Evolutionary conservation across 1,139 yeast species (phyloP), one percentile per base, ranked within the genome.

Genomic region (Geotrichum carabidarum): DNA sequence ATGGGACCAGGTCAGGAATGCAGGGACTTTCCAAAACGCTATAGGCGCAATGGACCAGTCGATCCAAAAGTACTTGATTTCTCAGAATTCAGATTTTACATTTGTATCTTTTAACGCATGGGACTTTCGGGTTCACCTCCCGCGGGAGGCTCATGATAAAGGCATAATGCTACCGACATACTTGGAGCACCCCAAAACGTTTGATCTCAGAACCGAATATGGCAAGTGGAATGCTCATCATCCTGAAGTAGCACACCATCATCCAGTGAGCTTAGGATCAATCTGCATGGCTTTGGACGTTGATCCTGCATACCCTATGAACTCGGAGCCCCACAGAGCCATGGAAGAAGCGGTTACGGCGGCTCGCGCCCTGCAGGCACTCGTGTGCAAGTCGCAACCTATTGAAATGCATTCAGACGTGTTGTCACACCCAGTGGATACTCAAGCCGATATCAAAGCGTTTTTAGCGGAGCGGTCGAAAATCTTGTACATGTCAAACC

Each of bases 111-210:
- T 81, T 60, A 82, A 83, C 63, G 76, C 83, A 8, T 79, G 84
- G 80, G 84, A 83, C 61, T 71, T 91, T 49, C 77, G 91, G 59
- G 91, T 89, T 36, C 88, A 86, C 63, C 70, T 91, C 31, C 84
- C 87, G 5, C 77, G 95, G 50, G 95, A 88, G 67, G 89, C 95
- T 8, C 76, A 88, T 43, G 95, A 88, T 67, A 83, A 86, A 66
- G 78, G 81, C 12, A 81, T 86, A 54, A 79, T 75, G 2, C 75
- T 91, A 57, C 96, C 97, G 0, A 74, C 79, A 2, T 88, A 84
- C 65, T 72, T 91, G 58, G 88, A 84, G 66, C 84, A 83, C 61
- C 89, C 96, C 1, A 76, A 83, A 46, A 78, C 86, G 31, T 89
- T 87, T 71, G 96, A 89, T 68, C 72, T 91, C 58, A 79, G 80